These are phyloP conservation scores for Penicillium sumatraense DNA, from an alignment of 2,329 filamentous ascomycete species.

Conservation along the genomic window DNA sequence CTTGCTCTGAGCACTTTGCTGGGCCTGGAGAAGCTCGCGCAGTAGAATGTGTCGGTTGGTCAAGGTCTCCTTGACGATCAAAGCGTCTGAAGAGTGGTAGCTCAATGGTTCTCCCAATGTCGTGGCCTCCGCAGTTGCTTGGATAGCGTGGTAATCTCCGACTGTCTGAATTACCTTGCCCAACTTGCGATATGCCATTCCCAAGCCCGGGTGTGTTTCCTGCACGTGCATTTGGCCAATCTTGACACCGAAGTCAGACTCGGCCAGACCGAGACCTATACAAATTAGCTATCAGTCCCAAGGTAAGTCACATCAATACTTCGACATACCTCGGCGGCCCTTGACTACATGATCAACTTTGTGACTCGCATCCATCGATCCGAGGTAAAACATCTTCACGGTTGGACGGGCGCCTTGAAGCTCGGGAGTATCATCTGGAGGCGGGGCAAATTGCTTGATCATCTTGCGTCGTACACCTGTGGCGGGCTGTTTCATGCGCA, in stretches of 20 bases:
- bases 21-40: conserved; percentile 88
- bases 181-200: conserved; percentile 90
- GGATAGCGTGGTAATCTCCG: conserved; percentile 93
- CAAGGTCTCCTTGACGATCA: conserved; percentile 96
- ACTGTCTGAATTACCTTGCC: conserved; percentile 92
- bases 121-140: conserved; percentile 94
- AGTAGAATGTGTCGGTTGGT: conserved; percentile 97
- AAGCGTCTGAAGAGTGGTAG: conserved; percentile 93
- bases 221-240: conserved; percentile 84
- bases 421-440: conserved; percentile 95
- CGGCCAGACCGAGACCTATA: conserved; percentile 82
- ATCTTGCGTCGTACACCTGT: conserved; percentile 94
- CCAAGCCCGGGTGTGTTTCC: conserved; percentile 85
- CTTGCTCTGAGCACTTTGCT: conserved; percentile 81
- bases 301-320: background rate
- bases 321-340: conserved; percentile 75
- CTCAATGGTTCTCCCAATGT: conserved; percentile 91
- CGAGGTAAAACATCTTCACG: conserved; percentile 94
- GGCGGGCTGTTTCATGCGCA: conserved; percentile 94
- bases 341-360: conserved; percentile 96
- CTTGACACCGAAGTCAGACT: conserved; percentile 92
- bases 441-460: conserved; percentile 96
- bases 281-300: conserved; percentile 8
- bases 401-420: conserved; percentile 84
- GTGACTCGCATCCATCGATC: conserved; percentile 94